Conservation (phyloP, 2,329 filamentous ascomycete genomes). For the Triangularia verruculosa region DNA sequence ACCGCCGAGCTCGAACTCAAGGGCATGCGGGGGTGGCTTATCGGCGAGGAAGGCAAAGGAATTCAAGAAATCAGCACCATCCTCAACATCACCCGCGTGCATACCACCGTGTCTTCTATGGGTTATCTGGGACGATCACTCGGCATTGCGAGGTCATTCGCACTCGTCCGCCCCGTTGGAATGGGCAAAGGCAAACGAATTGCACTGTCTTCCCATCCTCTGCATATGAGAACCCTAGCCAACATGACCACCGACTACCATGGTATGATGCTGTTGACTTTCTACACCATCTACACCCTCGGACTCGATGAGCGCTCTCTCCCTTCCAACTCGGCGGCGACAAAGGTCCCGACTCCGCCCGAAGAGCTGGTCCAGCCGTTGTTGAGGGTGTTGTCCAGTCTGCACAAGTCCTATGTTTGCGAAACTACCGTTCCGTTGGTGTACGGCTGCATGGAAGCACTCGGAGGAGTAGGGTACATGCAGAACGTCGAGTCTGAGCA, state of each 20-base stretch:
- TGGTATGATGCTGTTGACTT: conserved; percentile 53
- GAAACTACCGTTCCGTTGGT: conserved; percentile 49
- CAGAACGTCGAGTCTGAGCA: conserved; percentile 59
- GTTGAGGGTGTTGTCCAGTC: conserved; percentile 56
- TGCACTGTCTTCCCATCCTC: conserved; percentile 48
- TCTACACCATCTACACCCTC: conserved; percentile 53
- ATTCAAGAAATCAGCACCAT: conserved; percentile 66
- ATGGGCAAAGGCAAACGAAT: conserved; percentile 43
- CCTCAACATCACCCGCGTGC: conserved; percentile 63
- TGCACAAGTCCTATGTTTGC: conserved; percentile 58
- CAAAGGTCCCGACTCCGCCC: conserved; percentile 34
- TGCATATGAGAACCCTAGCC: conserved; percentile 59
- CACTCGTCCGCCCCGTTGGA: conserved; percentile 53
- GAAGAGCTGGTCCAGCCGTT: conserved; percentile 40
- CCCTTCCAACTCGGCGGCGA: conserved; percentile 26
- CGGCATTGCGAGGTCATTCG: conserved; percentile 55
- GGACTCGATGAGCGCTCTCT: conserved; percentile 50
- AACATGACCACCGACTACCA: conserved; percentile 54
- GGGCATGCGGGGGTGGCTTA: conserved; percentile 61
- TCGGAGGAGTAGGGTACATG: conserved; percentile 66
- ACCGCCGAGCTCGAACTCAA: conserved; percentile 69
- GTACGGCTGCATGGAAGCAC: conserved; percentile 58
- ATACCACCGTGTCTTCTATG: conserved; percentile 53
- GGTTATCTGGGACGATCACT: conserved; percentile 56
- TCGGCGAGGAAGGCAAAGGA: conserved; percentile 65